Percentiles rank a stretch among this genome's conserved stretches.
Conservation (phyloP, 2,329 filamentous ascomycete species). For the Pseudogymnoascus sp. region DNA sequence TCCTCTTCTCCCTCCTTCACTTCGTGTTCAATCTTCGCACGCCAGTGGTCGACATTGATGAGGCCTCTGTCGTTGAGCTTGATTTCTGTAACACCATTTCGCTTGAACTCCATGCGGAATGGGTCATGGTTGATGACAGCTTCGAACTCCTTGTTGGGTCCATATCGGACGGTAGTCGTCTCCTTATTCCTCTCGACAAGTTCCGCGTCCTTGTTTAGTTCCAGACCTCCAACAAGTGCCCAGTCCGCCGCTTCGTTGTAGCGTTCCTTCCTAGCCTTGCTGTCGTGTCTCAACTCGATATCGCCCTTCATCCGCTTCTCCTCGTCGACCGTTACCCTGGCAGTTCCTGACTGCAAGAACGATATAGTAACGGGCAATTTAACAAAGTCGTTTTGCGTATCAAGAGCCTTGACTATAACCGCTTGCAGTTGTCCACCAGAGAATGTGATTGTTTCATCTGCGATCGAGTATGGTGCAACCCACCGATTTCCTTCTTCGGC, state of each 20-base stretch:
- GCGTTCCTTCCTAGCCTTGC: conserved; percentile 77
- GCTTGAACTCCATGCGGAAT: conserved; percentile 78
- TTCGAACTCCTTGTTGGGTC: conserved; percentile 66
- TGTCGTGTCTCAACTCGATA: conserved; percentile 78
- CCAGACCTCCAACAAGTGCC: conserved; percentile 75
- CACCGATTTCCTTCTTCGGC: conserved; percentile 54
- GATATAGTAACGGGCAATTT: conserved; percentile 76
- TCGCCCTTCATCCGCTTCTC: conserved; percentile 82
- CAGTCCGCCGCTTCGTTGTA: conserved; percentile 89
- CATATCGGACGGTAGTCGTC: conserved; percentile 71
- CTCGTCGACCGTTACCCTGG: conserved; percentile 83
- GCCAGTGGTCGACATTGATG: conserved; percentile 93
- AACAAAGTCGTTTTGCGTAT: conserved; percentile 57
- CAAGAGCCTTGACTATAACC: conserved; percentile 71
- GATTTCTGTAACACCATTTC: conserved; percentile 73
- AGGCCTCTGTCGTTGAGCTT: conserved; percentile 85
- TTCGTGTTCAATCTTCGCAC: conserved; percentile 65
- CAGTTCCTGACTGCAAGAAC: conserved; percentile 83
- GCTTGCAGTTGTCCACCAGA: conserved; percentile 74
- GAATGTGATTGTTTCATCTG: conserved; percentile 64
- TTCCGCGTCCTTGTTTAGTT: conserved; percentile 63
- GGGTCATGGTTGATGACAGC: conserved; percentile 77
- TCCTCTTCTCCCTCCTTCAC: conserved; percentile 36
- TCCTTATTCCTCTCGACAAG: conserved; percentile 57
- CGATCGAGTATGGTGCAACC: conserved; percentile 73